Base-by-base conservation (phyloP, 2,329 filamentous ascomycete species). In the Ophiostoma populinum region DNA sequence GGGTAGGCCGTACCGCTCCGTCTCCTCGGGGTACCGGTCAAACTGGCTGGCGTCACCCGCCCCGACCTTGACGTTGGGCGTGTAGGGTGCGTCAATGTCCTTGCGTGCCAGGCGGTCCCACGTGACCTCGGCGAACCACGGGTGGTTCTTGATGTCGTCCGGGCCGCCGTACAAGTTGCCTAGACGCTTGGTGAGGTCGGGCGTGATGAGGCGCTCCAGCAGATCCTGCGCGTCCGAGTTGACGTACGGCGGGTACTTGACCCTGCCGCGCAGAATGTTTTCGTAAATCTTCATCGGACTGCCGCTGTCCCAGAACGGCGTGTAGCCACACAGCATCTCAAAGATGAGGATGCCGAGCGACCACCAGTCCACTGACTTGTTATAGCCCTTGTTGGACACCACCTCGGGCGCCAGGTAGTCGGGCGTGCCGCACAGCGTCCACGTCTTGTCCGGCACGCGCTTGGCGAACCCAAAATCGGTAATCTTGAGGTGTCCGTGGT, bases 351-450 rank as follows among this genome's bases (percentile, higher is more conserved):
- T 95, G 30, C 90, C 90, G 39, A 98, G 67, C 35, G 87, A 95
- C 90, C 90, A 98, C 90, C 90, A 98, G 55, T 98, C 90, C 13
- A 98, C 90, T 26, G 87, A 94, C 57, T 95, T 98, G 64, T 98
- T 98, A 65, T 98, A 98, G 35, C 90, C 90, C 60, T 95, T 95
- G 55, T 87, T 94, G 40, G 85, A 86, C n/a, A 98, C 90, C 11
- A 98, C 90, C 59, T 98, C 90, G 0, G 90, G 90, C 1, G 90
- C 90, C 24, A 98, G 71, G 54, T 98, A 98, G 57, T 98, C 90
- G 6, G 90, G 90, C 10, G 90, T 98, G 41, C 90, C 90, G 53
- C 90, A 98, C 27, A 98, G 68, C 18, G 90, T 98, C 90, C 90
- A 98, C 27, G 90, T 98, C 59, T 95, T 95, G 65, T 98, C 90